Percentiles rank a stretch among this genome's conserved stretches.
These are phyloP conservation scores for Neonectria punicea DNA, from an alignment of 2,329 filamentous ascomycete species.

Conservation along the genomic window DNA sequence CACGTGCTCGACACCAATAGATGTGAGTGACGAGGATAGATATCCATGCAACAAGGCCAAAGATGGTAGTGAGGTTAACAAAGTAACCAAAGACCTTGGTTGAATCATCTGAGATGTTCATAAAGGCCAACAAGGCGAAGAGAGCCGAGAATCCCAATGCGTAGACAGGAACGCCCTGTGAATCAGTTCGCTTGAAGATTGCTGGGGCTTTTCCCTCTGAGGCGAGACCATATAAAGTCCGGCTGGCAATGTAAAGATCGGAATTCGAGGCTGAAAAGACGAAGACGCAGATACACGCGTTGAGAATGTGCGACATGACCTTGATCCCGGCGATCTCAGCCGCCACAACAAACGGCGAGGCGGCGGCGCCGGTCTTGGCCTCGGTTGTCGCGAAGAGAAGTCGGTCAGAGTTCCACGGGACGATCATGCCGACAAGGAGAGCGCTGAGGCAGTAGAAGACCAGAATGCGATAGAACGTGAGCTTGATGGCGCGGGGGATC, in stretches of 20 bases:
- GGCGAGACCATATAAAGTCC: slow-evolving; percentile 78
- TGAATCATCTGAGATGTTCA: slow-evolving; percentile 69
- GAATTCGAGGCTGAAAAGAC: slow-evolving; percentile 84
- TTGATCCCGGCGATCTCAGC: slow-evolving; percentile 72
- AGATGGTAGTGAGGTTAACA: slow-evolving; percentile 72
- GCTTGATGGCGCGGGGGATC: slow-evolving; percentile 80
- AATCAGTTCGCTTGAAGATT: slow-evolving; percentile 77
- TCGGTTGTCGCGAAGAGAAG: slow-evolving; percentile 70
- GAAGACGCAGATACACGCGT: slow-evolving; percentile 78
- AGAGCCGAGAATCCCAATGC: slow-evolving; percentile 68
- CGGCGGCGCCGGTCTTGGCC: slow-evolving; percentile 51
- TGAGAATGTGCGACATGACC: slow-evolving; percentile 73
- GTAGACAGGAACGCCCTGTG: slow-evolving; percentile 75
- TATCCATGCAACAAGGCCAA: slow-evolving; percentile 73
- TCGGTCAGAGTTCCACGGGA: slow-evolving; percentile 73
- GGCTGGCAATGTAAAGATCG: slow-evolving; percentile 79
- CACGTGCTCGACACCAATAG: slow-evolving; percentile 69
- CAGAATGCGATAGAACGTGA: slow-evolving; percentile 84
- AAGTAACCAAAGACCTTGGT: slow-evolving; percentile 69
- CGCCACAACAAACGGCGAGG: slow-evolving; percentile 79
- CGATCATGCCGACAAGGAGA: slow-evolving; percentile 78
- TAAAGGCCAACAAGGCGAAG: slow-evolving; percentile 74
- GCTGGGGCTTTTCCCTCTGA: slow-evolving; percentile 76
- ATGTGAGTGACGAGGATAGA: slow-evolving; percentile 74
- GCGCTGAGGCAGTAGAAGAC: slow-evolving; percentile 83